phyloP scores from a whole-genome alignment of 2,329 filamentous ascomycete genomes.

The Pyrenophora teres region DNA sequence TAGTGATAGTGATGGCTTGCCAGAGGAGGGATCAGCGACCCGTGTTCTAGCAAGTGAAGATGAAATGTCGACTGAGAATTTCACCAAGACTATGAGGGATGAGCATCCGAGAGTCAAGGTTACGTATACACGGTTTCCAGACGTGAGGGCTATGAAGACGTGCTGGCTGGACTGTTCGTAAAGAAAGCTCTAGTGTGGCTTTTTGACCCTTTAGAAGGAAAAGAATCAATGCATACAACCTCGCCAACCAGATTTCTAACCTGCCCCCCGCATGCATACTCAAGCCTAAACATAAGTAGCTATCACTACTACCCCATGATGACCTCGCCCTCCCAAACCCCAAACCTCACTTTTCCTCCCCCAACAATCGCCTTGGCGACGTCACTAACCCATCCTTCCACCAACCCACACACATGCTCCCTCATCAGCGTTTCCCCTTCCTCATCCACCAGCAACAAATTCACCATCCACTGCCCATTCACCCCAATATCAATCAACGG shows the following conservation, averaged over 20 bases:
- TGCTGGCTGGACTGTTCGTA: no score
- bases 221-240: no score
- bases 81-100: not conserved
- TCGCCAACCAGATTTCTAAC: not conserved
- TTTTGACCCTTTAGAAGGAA: no score
- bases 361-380: not conserved
- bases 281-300: not conserved
- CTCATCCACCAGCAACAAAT: conserved; percentile 8
- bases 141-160: no score
- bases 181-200: no score
- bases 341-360: not conserved
- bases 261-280: not conserved
- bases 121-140: not conserved
- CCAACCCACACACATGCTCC: conserved; percentile 4
- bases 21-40: not conserved
- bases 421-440: conserved; percentile 1
- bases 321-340: conserved; percentile 7
- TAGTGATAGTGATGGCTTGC: not conserved
- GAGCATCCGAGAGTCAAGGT: not conserved
- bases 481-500: conserved; percentile 13
- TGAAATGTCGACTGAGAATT: not conserved
- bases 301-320: not conserved
- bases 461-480: conserved; percentile 17
- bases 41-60: not conserved
- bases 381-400: conserved; percentile 4